Base-by-base conservation (phyloP, 768 basidiomycete genomes). In the Mycena galopus region DNA sequence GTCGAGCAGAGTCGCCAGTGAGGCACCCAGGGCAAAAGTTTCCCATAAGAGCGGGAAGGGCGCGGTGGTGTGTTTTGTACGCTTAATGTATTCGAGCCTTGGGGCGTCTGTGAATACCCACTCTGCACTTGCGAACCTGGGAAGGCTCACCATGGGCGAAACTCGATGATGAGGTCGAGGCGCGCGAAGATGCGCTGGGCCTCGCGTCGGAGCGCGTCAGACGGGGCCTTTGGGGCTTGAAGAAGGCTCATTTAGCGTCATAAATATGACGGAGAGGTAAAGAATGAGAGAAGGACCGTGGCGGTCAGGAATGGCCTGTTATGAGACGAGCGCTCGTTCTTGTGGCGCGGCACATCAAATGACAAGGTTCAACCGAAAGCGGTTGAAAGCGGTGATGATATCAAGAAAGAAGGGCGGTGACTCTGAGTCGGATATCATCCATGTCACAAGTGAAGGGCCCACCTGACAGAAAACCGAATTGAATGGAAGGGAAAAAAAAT, bases 131-230 rank as follows among this genome's bases (percentile, higher is more conserved):
- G 21, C 21, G 30, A 47, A 62, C 19, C 21, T 21, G 29, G 10
- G 11, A 47, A 32, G 33, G 44, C 61, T 21, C 30, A 62, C 61
- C 83, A 86, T 47, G 81, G 80, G 29, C 77, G 76, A 64, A 85
- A 84, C 67, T 82, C 81, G 58, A 78, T 74, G 60, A 85, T 83
- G 1, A 84, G 77, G 53, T 77, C 73, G n/a, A 86, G 82, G n/a
- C 82, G 80, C 25, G 84, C 80, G 25, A 84, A 77, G 32, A 81
- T 81, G 63, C 79, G 81, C 68, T 82, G 81, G 75, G 78, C 79
- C 60, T 84, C 82, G 29, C 83, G 77, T 33, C 82, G 80, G 23
- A 85, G 81, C 39, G 79, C 76, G 66, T 84, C 83, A 39, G 82
- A 77, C 1, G 84, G 83, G 7, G 82, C 81, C 72, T 79, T 82